Base-by-base conservation (phyloP, 805 yeast species). In the Naumovozyma castellii region DNA sequence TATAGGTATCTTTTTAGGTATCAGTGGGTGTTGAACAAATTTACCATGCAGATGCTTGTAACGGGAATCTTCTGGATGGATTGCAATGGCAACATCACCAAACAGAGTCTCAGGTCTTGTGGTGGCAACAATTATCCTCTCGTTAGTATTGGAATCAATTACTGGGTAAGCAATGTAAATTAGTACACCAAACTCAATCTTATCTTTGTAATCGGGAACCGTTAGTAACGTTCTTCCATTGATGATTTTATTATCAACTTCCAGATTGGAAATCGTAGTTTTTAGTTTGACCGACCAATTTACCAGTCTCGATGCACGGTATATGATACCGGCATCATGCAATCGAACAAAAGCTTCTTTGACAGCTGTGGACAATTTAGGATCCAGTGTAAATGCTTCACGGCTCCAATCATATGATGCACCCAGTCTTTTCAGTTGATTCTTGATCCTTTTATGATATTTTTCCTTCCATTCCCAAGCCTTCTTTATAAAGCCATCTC, bases 391-490 rank as follows among this genome's bases (percentile, higher is more conserved):
- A 69, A 92, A 92, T 5, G 85, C 94, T 67, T 92, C 97, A 57
- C 87, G 77, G 32, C 72, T 60, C 97, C 97, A 90, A 62, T 87
- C 97, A 57, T 86, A 90, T 8, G 97, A 92, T 18, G 96, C 95
- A 59, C 97, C 98, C 60, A 90, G 71, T 47, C 75, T 76, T 64
- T 78, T 70, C 56, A 90, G 75, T 67, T 90, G 98, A 46, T 70
- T 58, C 67, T 83, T 84, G 62, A 90, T 90, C 52, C 81, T 79
- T 37, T 62, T 62, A 53, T 90, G 96, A 67, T 90, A 90, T 42
- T 79, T 83, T 45, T 86, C 92, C 62, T 92, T 92, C 98, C 98
- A 90, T 47, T 85, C 94, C 97, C 97, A 88, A 15, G 92, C 94
- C 59, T 80, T 78, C 31, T 73, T 78, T 41, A 83, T 65, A 54